phyloP scores from a whole-genome alignment of 192 early-diverging fungal genomes.

The Dissophora globulifera region DNA sequence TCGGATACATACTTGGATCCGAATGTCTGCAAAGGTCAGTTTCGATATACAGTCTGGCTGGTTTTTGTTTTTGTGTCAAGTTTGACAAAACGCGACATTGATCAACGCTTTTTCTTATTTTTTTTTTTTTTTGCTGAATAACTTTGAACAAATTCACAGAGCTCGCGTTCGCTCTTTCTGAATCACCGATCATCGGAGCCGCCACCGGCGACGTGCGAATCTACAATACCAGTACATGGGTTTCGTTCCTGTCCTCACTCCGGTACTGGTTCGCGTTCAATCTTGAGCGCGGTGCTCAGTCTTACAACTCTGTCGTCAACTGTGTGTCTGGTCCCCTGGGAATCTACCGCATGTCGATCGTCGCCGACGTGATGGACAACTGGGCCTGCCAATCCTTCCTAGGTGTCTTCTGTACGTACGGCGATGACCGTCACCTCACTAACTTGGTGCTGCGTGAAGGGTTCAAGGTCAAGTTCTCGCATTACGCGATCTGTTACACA shows the following conservation, averaged over 20 bases:
- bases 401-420: slow-evolving; percentile 70
- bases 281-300: slow-evolving; percentile 71
- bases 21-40: slow-evolving; percentile 45
- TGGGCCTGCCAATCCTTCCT: slow-evolving; percentile 68
- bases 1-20: slow-evolving; percentile 70
- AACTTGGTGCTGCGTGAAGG: slow-evolving; percentile 64
- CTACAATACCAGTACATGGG: slow-evolving; percentile 61
- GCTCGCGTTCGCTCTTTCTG: slow-evolving; percentile 61
- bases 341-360: slow-evolving; percentile 61
- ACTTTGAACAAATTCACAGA: slow-evolving; percentile 50
- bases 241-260: slow-evolving; percentile 70
- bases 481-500: slow-evolving; percentile 69
- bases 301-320: slow-evolving; percentile 65
- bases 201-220: slow-evolving; percentile 62
- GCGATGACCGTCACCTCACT: slow-evolving; percentile 72
- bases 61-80: too few relatives aligned
- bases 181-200: slow-evolving; percentile 62
- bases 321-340: slow-evolving; percentile 74
- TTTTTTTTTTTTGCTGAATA: background rate
- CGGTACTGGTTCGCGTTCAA: slow-evolving; percentile 76
- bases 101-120: background rate
- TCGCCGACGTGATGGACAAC: slow-evolving; percentile 62
- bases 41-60: slow-evolving; percentile 1
- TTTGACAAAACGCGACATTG: too few relatives aligned
- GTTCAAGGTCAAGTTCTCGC: slow-evolving; percentile 64